These are phyloP conservation scores for Zhuliangozyma blackwelliae DNA, from an alignment of 1,139 yeast species.

Conservation along the genomic window DNA sequence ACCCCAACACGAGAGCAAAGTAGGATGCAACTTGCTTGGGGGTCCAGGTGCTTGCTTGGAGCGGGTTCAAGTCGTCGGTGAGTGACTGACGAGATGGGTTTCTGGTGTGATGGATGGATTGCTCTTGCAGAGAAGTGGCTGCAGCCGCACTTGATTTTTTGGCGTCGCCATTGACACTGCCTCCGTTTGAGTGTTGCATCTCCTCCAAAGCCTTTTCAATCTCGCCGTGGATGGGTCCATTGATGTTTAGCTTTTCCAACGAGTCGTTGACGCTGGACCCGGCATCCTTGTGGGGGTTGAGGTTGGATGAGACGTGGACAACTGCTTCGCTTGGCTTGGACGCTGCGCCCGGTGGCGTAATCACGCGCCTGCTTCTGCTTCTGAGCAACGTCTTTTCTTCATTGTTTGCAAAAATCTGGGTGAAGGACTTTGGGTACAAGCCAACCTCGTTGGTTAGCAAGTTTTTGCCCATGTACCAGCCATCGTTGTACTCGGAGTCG, in stretches of 20 bases:
- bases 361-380: slow-evolving; percentile 55
- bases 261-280: slow-evolving; percentile 3
- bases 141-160: slow-evolving; percentile 1
- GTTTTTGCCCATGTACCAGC: slow-evolving; percentile 94
- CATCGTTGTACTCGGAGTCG: slow-evolving; percentile 91
- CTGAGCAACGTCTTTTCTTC: slow-evolving; percentile 35
- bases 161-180: not conserved
- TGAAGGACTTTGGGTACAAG: slow-evolving; percentile 83
- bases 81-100: slow-evolving; percentile 8
- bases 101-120: slow-evolving; percentile 5
- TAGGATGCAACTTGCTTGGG: slow-evolving; percentile 81
- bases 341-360: slow-evolving; percentile 13
- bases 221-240: slow-evolving; percentile 38
- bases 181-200: slow-evolving; percentile 28
- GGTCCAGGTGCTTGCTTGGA: slow-evolving; percentile 64
- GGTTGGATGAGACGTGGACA: not conserved
- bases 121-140: slow-evolving; percentile 1
- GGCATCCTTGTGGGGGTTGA: slow-evolving; percentile 3
- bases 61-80: slow-evolving; percentile 44
- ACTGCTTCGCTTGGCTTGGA: not conserved
- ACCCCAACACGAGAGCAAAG: slow-evolving; percentile 63
- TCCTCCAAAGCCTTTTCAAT: slow-evolving; percentile 84
- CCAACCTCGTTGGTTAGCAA: slow-evolving; percentile 71
- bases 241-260: slow-evolving; percentile 2
- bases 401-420: slow-evolving; percentile 37